Percentiles rank a stretch among this genome's conserved stretches.
Conservation (phyloP, 148 eudicot genomes). For the Rhododendron kiyosumense region DNA sequence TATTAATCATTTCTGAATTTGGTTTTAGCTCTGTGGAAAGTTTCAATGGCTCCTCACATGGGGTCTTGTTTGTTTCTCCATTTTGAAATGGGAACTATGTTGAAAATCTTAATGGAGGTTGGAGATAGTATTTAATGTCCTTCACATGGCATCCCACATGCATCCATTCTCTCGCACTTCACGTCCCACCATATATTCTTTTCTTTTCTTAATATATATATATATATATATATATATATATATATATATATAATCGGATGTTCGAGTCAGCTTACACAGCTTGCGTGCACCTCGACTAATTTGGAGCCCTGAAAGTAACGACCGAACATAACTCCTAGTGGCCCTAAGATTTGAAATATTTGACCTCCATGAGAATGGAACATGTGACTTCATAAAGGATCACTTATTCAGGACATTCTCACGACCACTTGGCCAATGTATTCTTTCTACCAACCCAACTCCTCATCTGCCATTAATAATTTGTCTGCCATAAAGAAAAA, state of each 20-base stretch:
- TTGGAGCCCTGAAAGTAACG: too few relatives aligned
- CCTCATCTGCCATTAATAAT: not conserved
- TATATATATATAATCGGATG: too few relatives aligned
- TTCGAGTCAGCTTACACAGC: too few relatives aligned
- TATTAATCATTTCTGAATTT: slow-evolving; percentile 9
- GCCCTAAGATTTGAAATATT: too few relatives aligned
- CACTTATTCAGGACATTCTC: too few relatives aligned
- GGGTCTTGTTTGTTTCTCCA: slow-evolving; percentile 20
- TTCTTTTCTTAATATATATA: not conserved
- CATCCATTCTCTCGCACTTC: not conserved
- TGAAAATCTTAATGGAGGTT: slow-evolving; percentile 7
- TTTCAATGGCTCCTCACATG: slow-evolving; percentile 28
- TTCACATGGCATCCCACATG: slow-evolving; percentile 35
- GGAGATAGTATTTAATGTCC: slow-evolving; percentile 19
- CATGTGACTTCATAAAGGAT: too few relatives aligned
- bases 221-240: too few relatives aligned
- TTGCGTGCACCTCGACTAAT: too few relatives aligned
- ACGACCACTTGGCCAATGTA: too few relatives aligned
- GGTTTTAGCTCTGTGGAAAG: slow-evolving; percentile 21
- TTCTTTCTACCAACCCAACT: not conserved
- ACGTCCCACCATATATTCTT: slow-evolving; percentile 9
- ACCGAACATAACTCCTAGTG: too few relatives aligned
- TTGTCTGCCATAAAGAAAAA: not conserved
- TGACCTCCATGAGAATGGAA: too few relatives aligned
- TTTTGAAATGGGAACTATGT: not conserved